Conservation (phyloP, 345 rosid species). For the Aethionema arabicum region DNA sequence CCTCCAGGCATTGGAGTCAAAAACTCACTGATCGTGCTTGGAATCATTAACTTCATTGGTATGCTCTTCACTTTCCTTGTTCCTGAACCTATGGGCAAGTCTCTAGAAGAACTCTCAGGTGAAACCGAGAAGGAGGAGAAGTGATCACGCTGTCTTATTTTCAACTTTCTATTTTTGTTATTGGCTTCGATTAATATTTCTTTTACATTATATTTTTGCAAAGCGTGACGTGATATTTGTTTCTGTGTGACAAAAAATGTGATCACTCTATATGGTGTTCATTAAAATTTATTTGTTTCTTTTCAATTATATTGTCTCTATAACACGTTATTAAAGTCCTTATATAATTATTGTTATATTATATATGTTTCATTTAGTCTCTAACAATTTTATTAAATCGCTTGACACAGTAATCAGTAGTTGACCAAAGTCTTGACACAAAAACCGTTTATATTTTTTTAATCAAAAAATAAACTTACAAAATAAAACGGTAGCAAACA, state of each 20-base stretch:
- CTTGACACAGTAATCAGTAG: not conserved
- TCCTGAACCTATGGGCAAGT: conserved; percentile 60
- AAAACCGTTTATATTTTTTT: not conserved
- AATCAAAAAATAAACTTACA: not conserved
- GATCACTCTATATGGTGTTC: conserved; percentile 9
- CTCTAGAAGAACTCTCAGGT: conserved; percentile 61
- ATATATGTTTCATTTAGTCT: no score
- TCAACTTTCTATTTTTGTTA: not conserved
- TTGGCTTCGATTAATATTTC: not conserved
- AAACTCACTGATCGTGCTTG: conserved; percentile 49
- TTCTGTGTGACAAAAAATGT: conserved; percentile 24
- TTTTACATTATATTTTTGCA: not conserved
- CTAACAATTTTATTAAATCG: not conserved
- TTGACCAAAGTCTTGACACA: not conserved
- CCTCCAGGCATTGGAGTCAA: conserved; percentile 52
- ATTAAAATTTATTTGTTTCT: conserved; percentile 16
- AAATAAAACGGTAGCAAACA: not conserved
- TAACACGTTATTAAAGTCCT: not conserved
- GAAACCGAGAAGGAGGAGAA: conserved; percentile 41
- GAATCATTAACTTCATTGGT: conserved; percentile 48
- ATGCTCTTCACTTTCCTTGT: conserved; percentile 56
- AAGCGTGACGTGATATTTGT: conserved; percentile 17
- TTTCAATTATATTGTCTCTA: not conserved
- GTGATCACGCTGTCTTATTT: not conserved
- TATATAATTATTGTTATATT: not conserved